These are phyloP conservation scores for Penicillium atrosanguineum DNA, from an alignment of 495 filamentous ascomycete genomes.

Conservation along the genomic window DNA sequence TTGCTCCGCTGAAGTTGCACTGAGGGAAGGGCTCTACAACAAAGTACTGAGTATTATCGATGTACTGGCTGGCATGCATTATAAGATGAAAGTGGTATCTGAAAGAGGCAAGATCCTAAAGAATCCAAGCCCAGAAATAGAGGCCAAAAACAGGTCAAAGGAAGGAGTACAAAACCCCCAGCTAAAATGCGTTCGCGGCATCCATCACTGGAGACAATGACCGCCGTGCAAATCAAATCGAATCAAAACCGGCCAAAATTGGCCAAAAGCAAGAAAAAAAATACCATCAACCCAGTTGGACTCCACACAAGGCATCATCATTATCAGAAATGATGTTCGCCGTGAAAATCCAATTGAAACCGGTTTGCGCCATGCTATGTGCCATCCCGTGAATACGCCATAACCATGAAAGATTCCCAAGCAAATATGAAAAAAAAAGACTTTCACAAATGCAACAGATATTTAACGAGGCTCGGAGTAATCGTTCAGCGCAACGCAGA, in stretches of 20 bases:
- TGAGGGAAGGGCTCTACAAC: no score
- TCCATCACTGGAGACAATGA: no score
- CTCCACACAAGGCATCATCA: background rate
- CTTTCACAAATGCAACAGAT: background rate
- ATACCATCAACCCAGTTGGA: background rate
- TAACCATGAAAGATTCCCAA: conserved; percentile 3
- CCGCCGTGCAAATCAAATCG: no score
- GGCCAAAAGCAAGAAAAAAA: background rate
- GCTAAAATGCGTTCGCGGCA: no score
- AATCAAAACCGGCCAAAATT: no score
- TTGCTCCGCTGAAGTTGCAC: no score
- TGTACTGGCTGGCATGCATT: background rate
- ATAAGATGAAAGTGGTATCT: background rate
- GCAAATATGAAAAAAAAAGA: conserved; percentile 1
- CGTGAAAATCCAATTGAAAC: background rate
- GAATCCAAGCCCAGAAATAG: background rate
- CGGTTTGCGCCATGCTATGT: conserved; percentile 19
- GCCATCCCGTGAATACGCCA: background rate
- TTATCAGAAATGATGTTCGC: background rate
- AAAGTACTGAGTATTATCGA: no score
- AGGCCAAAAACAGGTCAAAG: background rate
- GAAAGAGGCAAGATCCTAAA: background rate
- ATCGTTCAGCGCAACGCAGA: conserved; percentile 96
- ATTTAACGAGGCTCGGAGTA: conserved; percentile 70
- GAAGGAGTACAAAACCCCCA: no score